Evolutionary conservation across 1,139 yeast genomes (phyloP).

Genomic region (Sugiyamaella pinicola): DNA sequence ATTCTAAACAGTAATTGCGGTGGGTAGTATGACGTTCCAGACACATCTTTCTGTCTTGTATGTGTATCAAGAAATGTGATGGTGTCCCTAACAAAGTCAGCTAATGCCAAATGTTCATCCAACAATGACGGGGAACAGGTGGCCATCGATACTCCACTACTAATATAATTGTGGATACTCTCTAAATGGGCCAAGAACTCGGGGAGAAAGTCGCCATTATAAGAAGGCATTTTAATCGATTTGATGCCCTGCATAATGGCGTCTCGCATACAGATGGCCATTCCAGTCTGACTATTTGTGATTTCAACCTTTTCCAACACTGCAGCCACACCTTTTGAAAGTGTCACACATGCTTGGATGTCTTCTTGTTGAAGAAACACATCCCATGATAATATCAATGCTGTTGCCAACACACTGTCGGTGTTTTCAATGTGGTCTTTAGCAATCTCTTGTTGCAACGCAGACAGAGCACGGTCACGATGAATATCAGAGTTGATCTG

Average conservation of each 20-base stretch:
- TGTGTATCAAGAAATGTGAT: constrained; percentile 28
- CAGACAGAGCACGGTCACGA: constrained; percentile 37
- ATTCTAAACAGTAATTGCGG: constrained; percentile 34
- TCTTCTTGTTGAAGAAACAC: constrained; percentile 39
- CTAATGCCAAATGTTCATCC: constrained; percentile 31
- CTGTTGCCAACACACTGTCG: constrained; percentile 37
- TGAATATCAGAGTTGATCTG: constrained; percentile 34
- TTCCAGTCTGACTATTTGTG: constrained; percentile 34
- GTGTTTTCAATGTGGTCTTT: constrained; percentile 31
- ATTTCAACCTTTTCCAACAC: constrained; percentile 36
- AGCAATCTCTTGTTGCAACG: constrained; percentile 33
- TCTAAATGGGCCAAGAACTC: constrained; percentile 38
- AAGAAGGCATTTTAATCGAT: constrained; percentile 44
- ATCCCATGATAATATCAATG: constrained; percentile 41
- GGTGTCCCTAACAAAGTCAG: constrained; percentile 28
- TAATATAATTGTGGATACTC: constrained; percentile 28
- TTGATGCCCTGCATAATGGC: constrained; percentile 40
- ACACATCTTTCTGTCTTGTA: constrained; percentile 20
- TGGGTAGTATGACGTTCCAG: constrained; percentile 31
- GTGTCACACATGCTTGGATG: constrained; percentile 35
- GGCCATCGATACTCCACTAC: constrained; percentile 16
- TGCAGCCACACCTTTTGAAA: constrained; percentile 40
- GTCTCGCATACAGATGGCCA: constrained; percentile 38
- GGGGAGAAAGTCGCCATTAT: constrained; percentile 40
- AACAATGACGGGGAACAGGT: constrained; percentile 18